Evolutionary conservation across 2,329 filamentous ascomycete genomes (phyloP).

Genomic region (Trichoderma asperellum): DNA sequence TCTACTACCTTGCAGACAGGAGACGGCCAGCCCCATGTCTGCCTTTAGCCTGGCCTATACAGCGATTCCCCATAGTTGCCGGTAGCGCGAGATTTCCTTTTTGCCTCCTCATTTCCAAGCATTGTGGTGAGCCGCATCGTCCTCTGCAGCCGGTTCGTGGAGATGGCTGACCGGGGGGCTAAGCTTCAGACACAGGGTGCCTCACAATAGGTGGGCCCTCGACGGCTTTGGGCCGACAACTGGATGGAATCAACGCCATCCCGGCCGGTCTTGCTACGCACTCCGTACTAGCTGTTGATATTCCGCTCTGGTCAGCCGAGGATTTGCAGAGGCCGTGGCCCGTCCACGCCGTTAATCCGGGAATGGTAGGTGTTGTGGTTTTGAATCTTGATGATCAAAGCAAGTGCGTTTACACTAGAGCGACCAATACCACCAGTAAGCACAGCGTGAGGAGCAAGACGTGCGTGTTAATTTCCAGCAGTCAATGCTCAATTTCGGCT

Average conservation of each 20-base stretch:
- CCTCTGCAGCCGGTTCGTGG: not conserved
- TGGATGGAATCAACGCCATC: constrained; percentile 12
- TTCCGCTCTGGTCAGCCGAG: not conserved
- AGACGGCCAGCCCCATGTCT: not conserved
- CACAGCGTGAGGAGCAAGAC: not conserved
- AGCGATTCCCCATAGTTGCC: constrained; percentile 8
- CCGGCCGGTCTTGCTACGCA: not conserved
- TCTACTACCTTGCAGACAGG: constrained; percentile 1
- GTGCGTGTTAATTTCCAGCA: constrained; percentile 17
- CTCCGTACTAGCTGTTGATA: constrained; percentile 7
- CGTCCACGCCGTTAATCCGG: constrained; percentile 5
- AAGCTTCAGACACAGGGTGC: constrained; percentile 29
- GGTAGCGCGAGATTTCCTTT: not conserved
- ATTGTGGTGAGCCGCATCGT: not conserved
- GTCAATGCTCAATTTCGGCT: constrained; percentile 21
- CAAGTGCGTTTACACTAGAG: not conserved
- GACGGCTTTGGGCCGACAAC: constrained; percentile 5
- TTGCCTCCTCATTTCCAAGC: constrained; percentile 5
- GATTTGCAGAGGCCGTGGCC: not conserved
- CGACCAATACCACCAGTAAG: not conserved
- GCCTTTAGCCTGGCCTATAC: not conserved
- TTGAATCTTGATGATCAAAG: constrained; percentile 5
- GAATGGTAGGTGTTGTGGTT: constrained; percentile 3
- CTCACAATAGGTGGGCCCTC: constrained; percentile 27
- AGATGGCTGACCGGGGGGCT: constrained; percentile 4